These are phyloP conservation scores for Ceriops tagal DNA, from an alignment of 345 rosid species.

Conservation along the genomic window DNA sequence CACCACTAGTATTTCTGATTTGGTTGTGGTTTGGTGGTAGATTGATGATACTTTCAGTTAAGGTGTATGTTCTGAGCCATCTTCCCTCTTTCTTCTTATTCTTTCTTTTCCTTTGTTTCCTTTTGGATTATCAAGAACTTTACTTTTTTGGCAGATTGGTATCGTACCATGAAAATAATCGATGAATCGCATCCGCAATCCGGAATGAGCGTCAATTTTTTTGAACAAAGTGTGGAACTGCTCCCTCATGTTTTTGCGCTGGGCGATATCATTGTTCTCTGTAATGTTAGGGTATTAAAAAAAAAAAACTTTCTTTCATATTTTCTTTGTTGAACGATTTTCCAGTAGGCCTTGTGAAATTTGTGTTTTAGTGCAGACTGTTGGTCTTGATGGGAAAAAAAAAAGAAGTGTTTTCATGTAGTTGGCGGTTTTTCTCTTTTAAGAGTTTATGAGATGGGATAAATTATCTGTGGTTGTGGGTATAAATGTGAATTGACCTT, in stretches of 20 bases:
- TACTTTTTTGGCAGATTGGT: conserved; percentile 43
- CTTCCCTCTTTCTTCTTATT: neutral
- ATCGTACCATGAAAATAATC: conserved; percentile 43
- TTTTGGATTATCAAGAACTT: neutral
- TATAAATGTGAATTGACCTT: no score
- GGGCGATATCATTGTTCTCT: conserved; percentile 57
- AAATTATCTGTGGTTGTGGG: no score
- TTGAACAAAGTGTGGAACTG: conserved; percentile 24
- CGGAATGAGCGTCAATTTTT: conserved; percentile 48
- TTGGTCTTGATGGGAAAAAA: no score
- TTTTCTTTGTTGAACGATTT: neutral
- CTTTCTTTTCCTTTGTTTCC: neutral
- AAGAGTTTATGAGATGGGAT: no score
- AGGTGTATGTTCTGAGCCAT: no score
- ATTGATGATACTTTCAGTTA: no score
- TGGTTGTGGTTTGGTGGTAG: no score
- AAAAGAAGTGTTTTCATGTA: no score
- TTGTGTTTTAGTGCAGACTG: no score
- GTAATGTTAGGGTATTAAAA: conserved; percentile 48
- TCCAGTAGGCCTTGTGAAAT: no score
- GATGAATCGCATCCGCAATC: conserved; percentile 45
- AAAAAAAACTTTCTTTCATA: neutral
- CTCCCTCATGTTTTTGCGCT: conserved; percentile 50
- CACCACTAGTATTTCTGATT: no score
- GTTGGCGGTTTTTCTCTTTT: no score